Base-by-base conservation (phyloP, 164 flowering plant genomes). In the Euptelea pleiosperma region DNA sequence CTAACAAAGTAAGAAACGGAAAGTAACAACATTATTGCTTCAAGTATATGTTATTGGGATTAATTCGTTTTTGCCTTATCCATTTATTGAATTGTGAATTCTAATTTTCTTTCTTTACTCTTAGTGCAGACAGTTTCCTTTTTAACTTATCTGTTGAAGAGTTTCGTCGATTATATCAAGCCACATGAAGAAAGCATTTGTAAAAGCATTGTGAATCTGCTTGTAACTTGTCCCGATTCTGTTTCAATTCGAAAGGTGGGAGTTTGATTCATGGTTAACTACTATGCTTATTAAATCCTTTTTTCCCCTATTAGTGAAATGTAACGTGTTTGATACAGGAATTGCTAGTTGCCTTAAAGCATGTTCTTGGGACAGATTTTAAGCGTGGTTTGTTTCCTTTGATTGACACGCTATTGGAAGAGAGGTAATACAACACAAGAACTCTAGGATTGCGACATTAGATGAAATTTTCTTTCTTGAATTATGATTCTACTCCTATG, bases 171-270 rank as follows among this genome's bases (percentile, higher is more conserved):
- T 42, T 89, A 85, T 69, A 94, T 94, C 48, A 79, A 82, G 77
- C 96, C 89, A 2, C 97, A 94, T 78, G 99, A 94, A 72, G 99
- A 91, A 79, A 91, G 87, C 74, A 94, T 94, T 56, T 94, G 96
- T 56, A 94, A 82, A 79, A 94, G 99, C 76, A 91, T 94, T 71
- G 97, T 94, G 22, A 94, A 85, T 76, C 71, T 94, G 75, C 93
- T 94, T 51, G 97, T 91, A 41, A 94, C 96, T 15, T 91, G 96
- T 68, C 89, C 99, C 9, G 99, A 94, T 62, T 94, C 97, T 39
- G 96, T 89, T 49, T 73, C 96, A 39, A 88, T 91, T 49, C 73
- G 99, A 41, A 91, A 84, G 96, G 99, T 91, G 58, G 67, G 52
- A 35, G 33, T 18, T 15, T 44, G 44, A 4, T 49, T 26, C 19